Conservation (phyloP, 768 basidiomycete genomes). For the Tricholoma furcatifolium region DNA sequence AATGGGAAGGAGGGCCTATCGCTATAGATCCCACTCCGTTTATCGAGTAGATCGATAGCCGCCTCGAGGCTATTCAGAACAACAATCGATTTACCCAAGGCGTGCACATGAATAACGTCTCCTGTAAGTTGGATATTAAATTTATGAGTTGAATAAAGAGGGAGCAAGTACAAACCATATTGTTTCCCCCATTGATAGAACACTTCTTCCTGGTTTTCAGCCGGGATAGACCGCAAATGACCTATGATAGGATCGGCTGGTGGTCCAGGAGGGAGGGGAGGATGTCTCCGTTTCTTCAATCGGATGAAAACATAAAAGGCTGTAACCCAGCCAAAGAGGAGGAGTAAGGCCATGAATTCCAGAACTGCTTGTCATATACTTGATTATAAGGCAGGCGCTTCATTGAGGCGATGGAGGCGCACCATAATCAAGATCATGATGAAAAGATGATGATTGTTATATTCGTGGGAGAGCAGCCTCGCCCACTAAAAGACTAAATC, state of each 20-base stretch:
- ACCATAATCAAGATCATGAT: too few relatives aligned
- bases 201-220: slow-evolving; percentile 7
- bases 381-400: background rate
- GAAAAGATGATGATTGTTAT: too few relatives aligned
- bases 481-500: too few relatives aligned
- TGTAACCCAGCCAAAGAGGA: background rate
- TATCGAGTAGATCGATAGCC: slow-evolving; percentile 16
- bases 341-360: background rate
- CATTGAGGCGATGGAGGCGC: too few relatives aligned
- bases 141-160: background rate
- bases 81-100: slow-evolving; percentile 11
- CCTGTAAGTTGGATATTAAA: slow-evolving; percentile 1
- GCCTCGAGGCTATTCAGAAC: slow-evolving; percentile 16
- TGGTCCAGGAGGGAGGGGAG: slow-evolving; percentile 18
- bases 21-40: slow-evolving; percentile 15
- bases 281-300: background rate
- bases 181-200: slow-evolving; percentile 17
- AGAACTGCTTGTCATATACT: background rate
- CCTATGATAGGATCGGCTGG: slow-evolving; percentile 17
- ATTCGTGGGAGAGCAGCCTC: too few relatives aligned
- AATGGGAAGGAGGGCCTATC: slow-evolving; percentile 16
- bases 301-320: background rate
- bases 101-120: slow-evolving; percentile 12
- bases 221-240: slow-evolving; percentile 12
- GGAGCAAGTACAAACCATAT: slow-evolving; percentile 10